Conservation (phyloP, 768 basidiomycete species). For the Melanogaster broomeanus region DNA sequence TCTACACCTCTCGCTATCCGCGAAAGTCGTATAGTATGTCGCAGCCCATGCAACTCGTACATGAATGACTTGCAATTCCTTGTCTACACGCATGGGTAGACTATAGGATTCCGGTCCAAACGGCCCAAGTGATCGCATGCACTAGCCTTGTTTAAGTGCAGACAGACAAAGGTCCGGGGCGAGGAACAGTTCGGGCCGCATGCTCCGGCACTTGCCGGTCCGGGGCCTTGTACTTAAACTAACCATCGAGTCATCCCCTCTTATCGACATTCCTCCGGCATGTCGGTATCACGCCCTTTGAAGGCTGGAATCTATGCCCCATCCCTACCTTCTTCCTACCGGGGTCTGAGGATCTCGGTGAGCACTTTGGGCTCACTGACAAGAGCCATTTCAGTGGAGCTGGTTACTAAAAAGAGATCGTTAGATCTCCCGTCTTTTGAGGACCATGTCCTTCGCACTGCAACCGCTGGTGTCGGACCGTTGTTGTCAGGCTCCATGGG, state of each 20-base stretch:
- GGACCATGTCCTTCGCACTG: slow-evolving; percentile 63
- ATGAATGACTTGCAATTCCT: no score
- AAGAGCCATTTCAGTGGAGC: slow-evolving; percentile 3
- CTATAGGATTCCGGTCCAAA: no score
- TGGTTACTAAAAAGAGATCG: slow-evolving; percentile 4
- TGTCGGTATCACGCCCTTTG: slow-evolving; percentile 58
- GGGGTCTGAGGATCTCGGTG: slow-evolving; percentile 81
- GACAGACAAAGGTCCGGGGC: slow-evolving; percentile 2
- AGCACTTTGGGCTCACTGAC: slow-evolving; percentile 29
- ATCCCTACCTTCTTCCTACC: slow-evolving; percentile 83
- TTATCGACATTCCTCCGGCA: slow-evolving; percentile 18
- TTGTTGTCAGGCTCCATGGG: slow-evolving; percentile 84
- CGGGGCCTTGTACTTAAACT: no score
- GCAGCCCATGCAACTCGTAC: no score
- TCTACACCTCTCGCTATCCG: no score
- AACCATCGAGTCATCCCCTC: neutral
- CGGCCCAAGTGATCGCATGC: no score
- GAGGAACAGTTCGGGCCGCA: slow-evolving; percentile 1
- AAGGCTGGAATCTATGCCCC: slow-evolving; percentile 82
- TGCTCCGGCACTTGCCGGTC: neutral
- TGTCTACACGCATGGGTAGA: no score
- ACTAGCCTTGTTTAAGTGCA: no score
- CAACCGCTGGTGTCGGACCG: slow-evolving; percentile 67
- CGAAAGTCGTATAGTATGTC: no score
- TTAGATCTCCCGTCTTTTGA: slow-evolving; percentile 67